These are phyloP conservation scores for Saprolegnia diclina DNA, from an alignment of 352 stramenopile genomes.

Conservation along the genomic window DNA sequence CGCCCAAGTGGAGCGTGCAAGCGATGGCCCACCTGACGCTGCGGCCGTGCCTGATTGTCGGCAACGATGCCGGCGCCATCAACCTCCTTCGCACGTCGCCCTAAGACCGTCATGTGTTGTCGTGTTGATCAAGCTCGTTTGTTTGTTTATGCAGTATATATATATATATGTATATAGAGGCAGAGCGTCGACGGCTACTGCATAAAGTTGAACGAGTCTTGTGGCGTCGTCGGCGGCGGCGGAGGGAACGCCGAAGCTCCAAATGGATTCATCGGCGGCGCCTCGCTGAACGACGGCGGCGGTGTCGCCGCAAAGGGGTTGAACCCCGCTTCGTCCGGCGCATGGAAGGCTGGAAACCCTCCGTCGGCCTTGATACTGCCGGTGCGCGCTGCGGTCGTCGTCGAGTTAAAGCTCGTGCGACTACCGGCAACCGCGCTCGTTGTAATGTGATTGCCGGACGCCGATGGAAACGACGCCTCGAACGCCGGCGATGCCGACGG, in stretches of 20 bases:
- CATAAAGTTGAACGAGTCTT: constrained; percentile 20
- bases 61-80: neutral
- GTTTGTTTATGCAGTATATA: neutral
- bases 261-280: neutral
- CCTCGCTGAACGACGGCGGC: neutral
- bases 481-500: neutral
- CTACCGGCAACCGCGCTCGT: neutral
- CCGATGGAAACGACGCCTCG: too few species aligned
- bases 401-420: neutral
- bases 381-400: neutral
- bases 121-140: neutral
- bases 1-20: neutral
- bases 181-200: neutral
- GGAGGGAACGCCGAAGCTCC: neutral
- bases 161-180: neutral
- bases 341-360: neutral
- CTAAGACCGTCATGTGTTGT: neutral
- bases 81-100: neutral
- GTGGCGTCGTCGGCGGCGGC: neutral
- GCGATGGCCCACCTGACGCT: neutral
- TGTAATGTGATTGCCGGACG: neutral
- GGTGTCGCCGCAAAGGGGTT: constrained; percentile 14
- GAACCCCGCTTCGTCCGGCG: neutral
- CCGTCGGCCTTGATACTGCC: neutral
- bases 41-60: neutral